Base-by-base conservation (phyloP, 2,329 filamentous ascomycete genomes). In the Exophiala lecanii-corni region DNA sequence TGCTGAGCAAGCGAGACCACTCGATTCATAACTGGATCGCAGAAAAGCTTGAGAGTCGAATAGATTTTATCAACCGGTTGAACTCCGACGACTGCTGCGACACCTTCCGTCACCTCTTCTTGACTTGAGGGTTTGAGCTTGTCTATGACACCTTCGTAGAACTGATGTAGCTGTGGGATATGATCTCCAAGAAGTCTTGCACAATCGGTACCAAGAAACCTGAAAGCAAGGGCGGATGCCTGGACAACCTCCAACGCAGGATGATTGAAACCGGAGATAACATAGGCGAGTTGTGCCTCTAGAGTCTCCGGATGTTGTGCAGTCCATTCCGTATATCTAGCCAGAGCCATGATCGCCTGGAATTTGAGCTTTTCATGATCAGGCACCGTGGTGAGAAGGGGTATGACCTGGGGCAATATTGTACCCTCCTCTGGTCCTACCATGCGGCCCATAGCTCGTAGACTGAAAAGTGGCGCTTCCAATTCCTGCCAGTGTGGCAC, bases 321-420 rank as follows among this genome's bases (percentile, higher is more conserved):
- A 0, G 94, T 98, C 92, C 92, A 98, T 64, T 97, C 91, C 0
- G 94, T 98, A 62, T 98, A 98, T 50, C 92, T 79, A 26, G 89
- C 92, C 16, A 98, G 77, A 2, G 94, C 89, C 89, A 98, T 96
- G 59, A 97, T 95, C 4, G 91, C 91, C 50, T 94, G 91, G 66
- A 98, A 98, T 5, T 89, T 87, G n/a, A 98, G 78, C 70, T 97
- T 98, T 66, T 97, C 88, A 58, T 98, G 92, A 59, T 86, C 83
- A 0, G 92, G 92, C 48, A 98, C 94, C 60, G 94, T 86, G 9
- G 95, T 88, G 50, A 98, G 81, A 43, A 98, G 74, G 13, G 89
- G 89, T 69, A 98, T 95, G 12, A 98, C 81, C 59, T 91, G 86
- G 2, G 89, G 86, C 30, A 98, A 74, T 56, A 98, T 86, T 28